Conservation (phyloP, 2,329 filamentous ascomycete genomes). For the Xylaria sp. region DNA sequence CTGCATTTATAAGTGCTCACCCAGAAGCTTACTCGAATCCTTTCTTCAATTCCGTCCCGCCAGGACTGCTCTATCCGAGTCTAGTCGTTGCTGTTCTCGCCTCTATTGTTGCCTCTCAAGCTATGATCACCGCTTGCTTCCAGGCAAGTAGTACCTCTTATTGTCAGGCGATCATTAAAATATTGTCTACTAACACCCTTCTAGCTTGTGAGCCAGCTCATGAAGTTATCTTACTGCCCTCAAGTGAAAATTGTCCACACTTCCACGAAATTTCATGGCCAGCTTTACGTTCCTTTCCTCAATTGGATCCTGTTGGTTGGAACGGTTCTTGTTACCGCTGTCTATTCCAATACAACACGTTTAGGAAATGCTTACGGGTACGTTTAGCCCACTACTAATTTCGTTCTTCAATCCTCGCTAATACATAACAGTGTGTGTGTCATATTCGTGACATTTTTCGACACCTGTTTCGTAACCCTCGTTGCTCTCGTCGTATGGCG, state of each 20-base stretch:
- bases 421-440: slow-evolving; percentile 68
- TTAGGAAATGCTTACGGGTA: slow-evolving; percentile 79
- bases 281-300: slow-evolving; percentile 79
- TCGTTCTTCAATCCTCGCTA: neutral
- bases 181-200: slow-evolving; percentile 22
- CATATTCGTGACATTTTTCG: slow-evolving; percentile 82
- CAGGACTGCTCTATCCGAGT: slow-evolving; percentile 74
- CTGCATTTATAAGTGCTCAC: slow-evolving; percentile 73
- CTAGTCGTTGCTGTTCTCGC: slow-evolving; percentile 76
- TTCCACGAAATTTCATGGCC: slow-evolving; percentile 75
- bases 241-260: slow-evolving; percentile 80
- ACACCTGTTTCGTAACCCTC: slow-evolving; percentile 78
- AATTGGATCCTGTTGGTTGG: slow-evolving; percentile 84
- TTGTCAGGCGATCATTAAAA: neutral
- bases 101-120: slow-evolving; percentile 80
- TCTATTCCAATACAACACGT: slow-evolving; percentile 73
- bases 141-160: slow-evolving; percentile 47
- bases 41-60: slow-evolving; percentile 77
- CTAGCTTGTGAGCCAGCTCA: slow-evolving; percentile 58
- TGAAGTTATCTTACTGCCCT: slow-evolving; percentile 78
- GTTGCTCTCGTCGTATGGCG: slow-evolving; percentile 80
- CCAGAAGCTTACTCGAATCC: slow-evolving; percentile 74
- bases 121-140: slow-evolving; percentile 81
- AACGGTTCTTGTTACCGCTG: slow-evolving; percentile 77
- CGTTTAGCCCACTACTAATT: neutral